Percentiles rank a stretch among this genome's conserved stretches.
phyloP scores from a whole-genome alignment of 2,329 filamentous ascomycete species.

The Grosmannia huntii region DNA sequence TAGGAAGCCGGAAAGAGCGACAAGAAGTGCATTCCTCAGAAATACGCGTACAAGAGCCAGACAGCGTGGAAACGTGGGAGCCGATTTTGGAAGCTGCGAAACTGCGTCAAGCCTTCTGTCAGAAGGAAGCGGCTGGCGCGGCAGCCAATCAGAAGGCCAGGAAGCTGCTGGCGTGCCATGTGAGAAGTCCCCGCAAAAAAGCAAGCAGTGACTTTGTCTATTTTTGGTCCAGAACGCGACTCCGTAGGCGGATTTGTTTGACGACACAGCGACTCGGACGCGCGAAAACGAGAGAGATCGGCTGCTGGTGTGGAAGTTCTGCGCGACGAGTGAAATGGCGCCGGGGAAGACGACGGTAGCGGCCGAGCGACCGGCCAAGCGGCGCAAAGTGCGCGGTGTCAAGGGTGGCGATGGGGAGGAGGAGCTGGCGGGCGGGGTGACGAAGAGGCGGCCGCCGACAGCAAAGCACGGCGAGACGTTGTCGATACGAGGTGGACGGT shows the following conservation, averaged over 20 bases:
- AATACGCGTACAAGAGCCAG: too few species aligned
- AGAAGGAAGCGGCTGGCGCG: not conserved
- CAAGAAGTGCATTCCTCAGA: too few species aligned
- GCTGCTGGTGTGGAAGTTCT: not conserved
- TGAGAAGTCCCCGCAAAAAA: not conserved
- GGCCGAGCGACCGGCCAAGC: constrained; percentile 4
- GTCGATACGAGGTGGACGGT: constrained; percentile 3
- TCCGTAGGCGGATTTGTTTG: not conserved
- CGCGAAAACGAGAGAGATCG: too few species aligned
- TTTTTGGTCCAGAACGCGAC: not conserved
- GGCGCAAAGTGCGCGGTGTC: constrained; percentile 1
- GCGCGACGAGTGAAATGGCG: not conserved
- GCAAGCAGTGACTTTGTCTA: not conserved
- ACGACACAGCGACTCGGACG: not conserved
- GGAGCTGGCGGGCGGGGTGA: not conserved
- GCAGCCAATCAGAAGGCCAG: not conserved
- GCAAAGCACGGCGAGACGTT: not conserved
- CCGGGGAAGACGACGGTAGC: constrained; percentile 2
- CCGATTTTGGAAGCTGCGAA: too few species aligned
- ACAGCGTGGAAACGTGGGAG: too few species aligned
- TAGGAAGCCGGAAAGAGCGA: too few species aligned
- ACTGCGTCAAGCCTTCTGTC: not conserved
- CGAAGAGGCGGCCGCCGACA: not conserved
- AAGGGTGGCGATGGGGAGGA: not conserved
- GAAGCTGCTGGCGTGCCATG: not conserved